Base-by-base conservation (phyloP, 2,329 filamentous ascomycete species). In the Lachnellula occidentalis region DNA sequence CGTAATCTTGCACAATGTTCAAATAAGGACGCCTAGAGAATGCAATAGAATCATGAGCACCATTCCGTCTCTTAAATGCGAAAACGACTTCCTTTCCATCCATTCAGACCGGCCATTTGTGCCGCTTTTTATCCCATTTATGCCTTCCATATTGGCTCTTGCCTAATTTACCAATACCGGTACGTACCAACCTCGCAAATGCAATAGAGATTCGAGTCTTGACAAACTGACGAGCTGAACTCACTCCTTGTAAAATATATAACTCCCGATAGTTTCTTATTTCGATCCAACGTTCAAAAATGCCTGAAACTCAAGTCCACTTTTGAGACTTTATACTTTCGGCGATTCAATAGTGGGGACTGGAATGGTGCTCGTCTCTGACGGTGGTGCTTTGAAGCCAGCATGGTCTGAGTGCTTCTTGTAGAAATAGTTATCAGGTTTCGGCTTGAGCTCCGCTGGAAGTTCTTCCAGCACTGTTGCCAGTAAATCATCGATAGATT, bases 401-500 rank as follows among this genome's bases (percentile, higher is more conserved):
- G 86, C 84, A 72, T 96, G 91, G 70, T 95, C 90, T 43, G 85
- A 82, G 74, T 97, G 92, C 71, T 86, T 88, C 77, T 94, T 94
- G 76, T 96, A 96, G 71, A 85, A 86, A 74, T 88, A 91, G 69
- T 82, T 83, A 56, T 85, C 82, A 46, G 80, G 67, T 74, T 87
- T 87, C 39, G 90, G 90, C 55, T 78, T 78, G 61, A 95, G 74
- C 68, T 94, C 88, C 1, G 79, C 74, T 5, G 86, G 86, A 31
- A 96, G 76, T 61, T 88, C 82, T 50, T 85, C 80, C 47, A 95
- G 75, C 50, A 96, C 85, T 47, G 83, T 86, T 58, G 82, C 75
- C 48, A 92, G 78, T 56, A 96, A 79, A 59, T 78, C 81, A 68
- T 92, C 84, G 63, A 94, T 81, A 5, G 90, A 94, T 63, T 81